Percentiles rank a stretch among this genome's conserved stretches.
Conservation (phyloP, 768 basidiomycete genomes). For the Ramaria sp. region DNA sequence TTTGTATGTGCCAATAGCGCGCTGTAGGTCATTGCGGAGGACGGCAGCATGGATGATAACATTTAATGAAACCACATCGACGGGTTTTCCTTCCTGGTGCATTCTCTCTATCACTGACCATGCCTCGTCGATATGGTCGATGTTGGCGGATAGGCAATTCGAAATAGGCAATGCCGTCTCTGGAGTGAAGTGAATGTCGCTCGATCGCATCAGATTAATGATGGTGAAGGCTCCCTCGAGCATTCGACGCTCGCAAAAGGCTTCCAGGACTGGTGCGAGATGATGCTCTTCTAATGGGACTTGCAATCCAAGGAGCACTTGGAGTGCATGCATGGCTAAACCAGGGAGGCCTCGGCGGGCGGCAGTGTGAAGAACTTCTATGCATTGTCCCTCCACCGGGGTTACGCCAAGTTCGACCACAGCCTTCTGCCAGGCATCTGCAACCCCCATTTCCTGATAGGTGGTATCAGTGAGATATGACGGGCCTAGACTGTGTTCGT, state of each 20-base stretch:
- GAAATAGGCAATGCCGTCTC: conserved; percentile 47
- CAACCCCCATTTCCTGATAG: conserved; percentile 54
- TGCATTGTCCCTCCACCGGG: conserved; percentile 67
- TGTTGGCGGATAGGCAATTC: conserved; percentile 31
- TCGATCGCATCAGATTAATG: conserved; percentile 47
- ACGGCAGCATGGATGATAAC: conserved; percentile 56
- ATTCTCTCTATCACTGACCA: conserved; percentile 58
- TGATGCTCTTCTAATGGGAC: conserved; percentile 57
- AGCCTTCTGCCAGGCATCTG: conserved; percentile 48
- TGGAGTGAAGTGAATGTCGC: conserved; percentile 35
- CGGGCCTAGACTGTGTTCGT: conserved; percentile 22
- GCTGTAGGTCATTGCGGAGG: conserved; percentile 52
- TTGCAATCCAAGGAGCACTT: conserved; percentile 37
- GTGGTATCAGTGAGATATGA: background rate
- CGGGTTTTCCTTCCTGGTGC: conserved; percentile 33
- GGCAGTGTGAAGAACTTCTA: conserved; percentile 61
- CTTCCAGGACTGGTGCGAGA: conserved; percentile 66
- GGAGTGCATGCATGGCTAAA: conserved; percentile 56
- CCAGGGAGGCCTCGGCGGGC: conserved; percentile 62
- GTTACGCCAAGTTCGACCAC: conserved; percentile 39
- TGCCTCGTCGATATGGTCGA: conserved; percentile 48
- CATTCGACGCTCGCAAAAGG: conserved; percentile 46
- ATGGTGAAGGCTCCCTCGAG: conserved; percentile 53
- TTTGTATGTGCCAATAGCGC: conserved; percentile 70
- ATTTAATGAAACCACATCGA: conserved; percentile 56